Base-by-base conservation (phyloP, 2,329 filamentous ascomycete species). In the Neonectria magnoliae region DNA sequence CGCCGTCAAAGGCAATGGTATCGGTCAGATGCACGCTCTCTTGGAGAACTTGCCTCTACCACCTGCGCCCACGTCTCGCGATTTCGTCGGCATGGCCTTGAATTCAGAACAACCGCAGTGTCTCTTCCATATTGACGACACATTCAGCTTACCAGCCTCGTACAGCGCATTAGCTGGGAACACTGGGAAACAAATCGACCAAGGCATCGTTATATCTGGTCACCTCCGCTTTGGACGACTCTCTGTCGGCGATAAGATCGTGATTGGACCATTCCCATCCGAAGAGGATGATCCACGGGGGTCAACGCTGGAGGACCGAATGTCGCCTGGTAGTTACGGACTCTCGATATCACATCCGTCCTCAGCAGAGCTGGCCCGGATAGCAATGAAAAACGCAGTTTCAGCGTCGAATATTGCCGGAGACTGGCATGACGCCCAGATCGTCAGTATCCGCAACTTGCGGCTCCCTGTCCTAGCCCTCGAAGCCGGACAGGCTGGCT, bases 51-150 rank as follows among this genome's bases (percentile, higher is more conserved):
- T 99, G 44, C 94, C 94, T 0, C 83, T 95, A 22, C 90, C 91
- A 7, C 80, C 84, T 2, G 72, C 78, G 0, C 85, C 85, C 8
- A 87, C 84, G 2, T 76, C 85, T 1, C 81, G 82, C 54, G 87
- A 89, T 69, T 87, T 84, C 65, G 79, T 85, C n/a, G 85, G 85
- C 1, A 81, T 81, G 45, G 82, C 81, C 2, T 74, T 88, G 57
- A 88, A 89, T 62, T 87, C 88, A 1, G 84, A 89, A 63, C 85
- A 87, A 60, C 87, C 89, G 2, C 81, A 82, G 5, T 87, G 87
- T 36, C 81, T 98, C 2, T 98, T 98, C 74, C 92, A 98, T 74
- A 87, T 98, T 25, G 95, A 98, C 75, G 95, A 98, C 71, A 89
- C 94, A 1, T 98, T 97, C 77, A 92, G 87, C 62, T 86, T 94